Percentiles rank a stretch among this genome's conserved stretches.
Conservation (phyloP, 2,329 filamentous ascomycete species). For the Myriangium duriaei region DNA sequence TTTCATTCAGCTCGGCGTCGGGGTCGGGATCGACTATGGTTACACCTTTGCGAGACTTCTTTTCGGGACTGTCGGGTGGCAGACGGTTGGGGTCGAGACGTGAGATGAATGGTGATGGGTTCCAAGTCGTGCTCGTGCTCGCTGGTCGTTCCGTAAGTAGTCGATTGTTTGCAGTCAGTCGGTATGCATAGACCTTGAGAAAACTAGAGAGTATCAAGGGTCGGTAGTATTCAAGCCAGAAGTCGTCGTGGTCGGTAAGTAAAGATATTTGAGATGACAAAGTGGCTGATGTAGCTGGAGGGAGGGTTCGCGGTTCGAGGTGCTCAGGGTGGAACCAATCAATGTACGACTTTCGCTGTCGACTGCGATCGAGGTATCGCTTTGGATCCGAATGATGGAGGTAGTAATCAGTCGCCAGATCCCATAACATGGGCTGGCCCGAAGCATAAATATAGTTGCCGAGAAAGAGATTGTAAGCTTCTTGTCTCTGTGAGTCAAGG, state of each 20-base stretch:
- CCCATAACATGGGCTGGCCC: constrained; percentile 93
- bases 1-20: constrained; percentile 17
- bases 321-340: constrained; percentile 72
- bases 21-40: constrained; percentile 52
- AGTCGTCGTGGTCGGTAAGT: constrained; percentile 67
- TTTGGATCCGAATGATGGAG: constrained; percentile 81
- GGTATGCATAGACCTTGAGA: constrained; percentile 81
- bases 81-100: constrained; percentile 36
- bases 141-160: constrained; percentile 62
- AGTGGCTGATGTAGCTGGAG: constrained; percentile 31
- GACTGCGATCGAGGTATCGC: constrained; percentile 49
- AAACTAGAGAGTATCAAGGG: constrained; percentile 80
- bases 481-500: constrained; percentile 90
- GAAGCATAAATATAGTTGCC: constrained; percentile 86
- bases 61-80: constrained; percentile 16
- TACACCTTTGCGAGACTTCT: constrained; percentile 12
- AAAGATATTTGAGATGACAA: constrained; percentile 14
- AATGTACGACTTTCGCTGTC: constrained; percentile 57
- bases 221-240: constrained; percentile 95
- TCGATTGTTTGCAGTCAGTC: constrained; percentile 78
- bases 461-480: constrained; percentile 93
- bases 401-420: constrained; percentile 88
- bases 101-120: constrained; percentile 78
- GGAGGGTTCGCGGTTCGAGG: constrained; percentile 51
- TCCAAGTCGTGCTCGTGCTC: constrained; percentile 55